These are phyloP conservation scores for Lactarius sanguifluus DNA, from an alignment of 768 basidiomycete genomes.

Conservation along the genomic window DNA sequence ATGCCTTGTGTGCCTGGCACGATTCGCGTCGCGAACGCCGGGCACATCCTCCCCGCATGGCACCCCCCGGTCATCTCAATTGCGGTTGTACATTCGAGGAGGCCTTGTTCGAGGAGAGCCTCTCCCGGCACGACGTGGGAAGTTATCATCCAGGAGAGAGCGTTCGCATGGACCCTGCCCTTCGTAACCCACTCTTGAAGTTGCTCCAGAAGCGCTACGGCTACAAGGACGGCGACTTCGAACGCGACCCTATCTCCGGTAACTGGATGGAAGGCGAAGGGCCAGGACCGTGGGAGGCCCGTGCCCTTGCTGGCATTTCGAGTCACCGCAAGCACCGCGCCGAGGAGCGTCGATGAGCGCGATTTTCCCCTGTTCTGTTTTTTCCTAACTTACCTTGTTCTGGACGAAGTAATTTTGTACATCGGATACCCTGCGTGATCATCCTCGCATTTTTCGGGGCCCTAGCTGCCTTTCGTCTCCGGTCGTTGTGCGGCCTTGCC, in stretches of 20 bases:
- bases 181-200: conserved; percentile 76
- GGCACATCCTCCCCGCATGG: conserved; percentile 73
- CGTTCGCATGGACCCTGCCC: conserved; percentile 86
- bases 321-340: conserved; percentile 39
- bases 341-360: conserved; percentile 41
- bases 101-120: conserved; percentile 84
- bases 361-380: conserved; percentile 14
- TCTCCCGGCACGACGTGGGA: conserved; percentile 75
- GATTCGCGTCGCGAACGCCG: conserved; percentile 84
- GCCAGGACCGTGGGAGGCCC: conserved; percentile 60
- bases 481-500: conserved; percentile 10
- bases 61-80: conserved; percentile 75
- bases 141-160: conserved; percentile 81
- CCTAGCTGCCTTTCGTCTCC: conserved; percentile 7
- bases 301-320: conserved; percentile 43
- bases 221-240: conserved; percentile 86
- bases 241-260: conserved; percentile 61
- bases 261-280: conserved; percentile 72
- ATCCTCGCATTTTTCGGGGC: conserved; percentile 5
- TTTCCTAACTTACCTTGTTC: conserved; percentile 5
- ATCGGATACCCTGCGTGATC: conserved; percentile 24
- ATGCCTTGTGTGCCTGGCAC: conserved; percentile 88
- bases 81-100: conserved; percentile 85
- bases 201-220: conserved; percentile 70
- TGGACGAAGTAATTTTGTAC: conserved; percentile 19